These are phyloP conservation scores for Sordariomycetes sp. DNA, from an alignment of 2,329 filamentous ascomycete species.

Conservation along the genomic window DNA sequence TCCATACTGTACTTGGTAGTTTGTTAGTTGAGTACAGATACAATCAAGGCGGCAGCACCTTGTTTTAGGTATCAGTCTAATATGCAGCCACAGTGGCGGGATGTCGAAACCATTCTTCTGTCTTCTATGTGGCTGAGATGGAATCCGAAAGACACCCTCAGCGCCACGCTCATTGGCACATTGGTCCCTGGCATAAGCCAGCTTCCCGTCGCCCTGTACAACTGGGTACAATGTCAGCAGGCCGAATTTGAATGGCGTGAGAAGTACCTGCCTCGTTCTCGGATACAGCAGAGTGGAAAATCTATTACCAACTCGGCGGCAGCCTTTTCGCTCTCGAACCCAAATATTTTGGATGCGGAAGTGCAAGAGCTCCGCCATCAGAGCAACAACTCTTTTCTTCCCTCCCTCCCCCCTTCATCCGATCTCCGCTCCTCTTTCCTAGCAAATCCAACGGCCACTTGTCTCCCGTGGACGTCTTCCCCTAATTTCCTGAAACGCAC, in stretches of 20 bases:
- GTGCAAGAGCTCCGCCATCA: background rate
- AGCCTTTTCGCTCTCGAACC: background rate
- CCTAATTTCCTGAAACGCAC: background rate
- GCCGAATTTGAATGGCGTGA: background rate
- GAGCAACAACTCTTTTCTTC: background rate
- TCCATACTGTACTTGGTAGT: too few relatives aligned
- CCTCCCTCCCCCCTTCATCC: background rate
- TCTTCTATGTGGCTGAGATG: conserved; percentile 6
- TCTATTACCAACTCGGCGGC: background rate
- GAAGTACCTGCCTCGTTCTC: background rate
- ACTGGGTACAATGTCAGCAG: background rate
- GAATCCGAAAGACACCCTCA: background rate
- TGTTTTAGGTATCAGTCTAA: background rate
- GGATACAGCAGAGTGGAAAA: background rate
- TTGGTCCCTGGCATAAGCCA: background rate
- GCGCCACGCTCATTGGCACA: background rate
- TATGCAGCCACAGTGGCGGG: background rate
- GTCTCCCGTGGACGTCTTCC: background rate
- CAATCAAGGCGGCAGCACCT: background rate
- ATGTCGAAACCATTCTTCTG: conserved; percentile 1
- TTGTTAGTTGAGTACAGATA: background rate
- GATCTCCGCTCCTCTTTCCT: background rate
- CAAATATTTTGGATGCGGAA: background rate
- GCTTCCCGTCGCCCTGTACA: background rate
- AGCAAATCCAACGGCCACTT: background rate